Base-by-base conservation (phyloP, 176 grass and related monocot genomes). In the Thalia dealbata region DNA sequence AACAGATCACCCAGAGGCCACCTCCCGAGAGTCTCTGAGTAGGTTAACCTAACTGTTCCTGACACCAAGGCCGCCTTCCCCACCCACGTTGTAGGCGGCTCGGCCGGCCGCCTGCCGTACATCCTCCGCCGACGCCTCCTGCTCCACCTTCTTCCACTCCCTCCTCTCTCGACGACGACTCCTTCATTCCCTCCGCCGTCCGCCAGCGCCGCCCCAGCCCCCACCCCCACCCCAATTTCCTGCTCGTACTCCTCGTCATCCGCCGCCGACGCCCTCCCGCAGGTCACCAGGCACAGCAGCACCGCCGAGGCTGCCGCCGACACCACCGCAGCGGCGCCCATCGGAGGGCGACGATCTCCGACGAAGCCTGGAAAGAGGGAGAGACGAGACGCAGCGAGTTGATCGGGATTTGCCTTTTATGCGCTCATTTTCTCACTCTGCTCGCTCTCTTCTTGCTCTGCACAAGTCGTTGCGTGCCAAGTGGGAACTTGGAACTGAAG, bases 1-100 rank as follows among this genome's bases (percentile, higher is more conserved):
- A 84, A 77, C 74, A 97, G 73, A 79, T 97, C 93, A 12, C 84
- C 86, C 58, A 97, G 87, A 21, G 93, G 64, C 89, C 93, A 97
- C 84, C 80, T 90, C 50, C 87, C 93, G 38, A 97, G 80, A 64
- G 93, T 97, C 84, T 97, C 82, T 3, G 71, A 78, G 78, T 83
- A 92, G 50, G 87, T 84, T 48, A 88, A 71, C 21, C 82, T 67
- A 21, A 92, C 70, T 35, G 93, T 88, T 52, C 78, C 59, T n/a
- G 73, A 87, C 8, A 85, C 78, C 0, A 65, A 30, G 18, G 78
- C 67, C 2, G 73, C 80, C 0, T 87, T 85, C 78, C 87, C 77
- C 35, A 82, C 56, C 77, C 76, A 96, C 56, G 87, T 78, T 7
- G 4, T 61, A 18, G 89, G 93, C 0, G 89, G 75, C 30, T 79